phyloP scores from a whole-genome alignment of 1,139 yeast genomes.

The Taphrina sp. region DNA sequence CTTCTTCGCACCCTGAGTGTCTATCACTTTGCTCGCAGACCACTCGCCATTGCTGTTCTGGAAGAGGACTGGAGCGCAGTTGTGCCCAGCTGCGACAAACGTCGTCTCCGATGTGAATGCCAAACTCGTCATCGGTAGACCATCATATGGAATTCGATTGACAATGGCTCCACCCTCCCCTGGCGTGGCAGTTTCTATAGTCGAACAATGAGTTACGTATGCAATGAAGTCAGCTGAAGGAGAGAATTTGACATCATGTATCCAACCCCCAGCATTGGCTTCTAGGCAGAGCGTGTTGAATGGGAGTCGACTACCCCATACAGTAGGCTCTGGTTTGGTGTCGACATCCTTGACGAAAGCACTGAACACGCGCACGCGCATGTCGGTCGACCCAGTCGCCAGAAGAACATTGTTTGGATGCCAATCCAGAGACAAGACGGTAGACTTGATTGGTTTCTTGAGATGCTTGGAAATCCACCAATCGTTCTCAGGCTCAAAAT shows the following conservation, averaged over 20 bases:
- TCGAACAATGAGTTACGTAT: conserved; percentile 53
- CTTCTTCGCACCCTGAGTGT: conserved; percentile 40
- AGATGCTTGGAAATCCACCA: conserved; percentile 99
- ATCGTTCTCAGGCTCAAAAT: conserved; percentile 91
- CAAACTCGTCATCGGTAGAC: conserved; percentile 77
- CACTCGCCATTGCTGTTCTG: conserved; percentile 69
- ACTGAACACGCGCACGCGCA: conserved; percentile 91
- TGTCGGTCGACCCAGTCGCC: conserved; percentile 92
- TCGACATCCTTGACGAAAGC: conserved; percentile 89
- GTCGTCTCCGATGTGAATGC: conserved; percentile 65
- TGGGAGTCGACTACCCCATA: conserved; percentile 95
- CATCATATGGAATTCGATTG: conserved; percentile 57
- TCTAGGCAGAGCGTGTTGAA: conserved; percentile 85
- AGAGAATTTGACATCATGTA: conserved; percentile 85
- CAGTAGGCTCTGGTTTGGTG: conserved; percentile 70
- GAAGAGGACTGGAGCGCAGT: conserved; percentile 85
- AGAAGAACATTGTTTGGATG: conserved; percentile 88
- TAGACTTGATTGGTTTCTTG: conserved; percentile 86
- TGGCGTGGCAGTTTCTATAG: conserved; percentile 51
- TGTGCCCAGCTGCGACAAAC: conserved; percentile 86
- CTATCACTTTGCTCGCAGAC: conserved; percentile 43
- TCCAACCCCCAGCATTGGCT: conserved; percentile 80
- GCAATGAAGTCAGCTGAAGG: conserved; percentile 77
- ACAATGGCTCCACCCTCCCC: conserved; percentile 21
- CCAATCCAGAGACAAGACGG: conserved; percentile 85